These are phyloP conservation scores for Effrenium voratum DNA, from an alignment of 73 alveolate genomes.

Conservation along the genomic window DNA sequence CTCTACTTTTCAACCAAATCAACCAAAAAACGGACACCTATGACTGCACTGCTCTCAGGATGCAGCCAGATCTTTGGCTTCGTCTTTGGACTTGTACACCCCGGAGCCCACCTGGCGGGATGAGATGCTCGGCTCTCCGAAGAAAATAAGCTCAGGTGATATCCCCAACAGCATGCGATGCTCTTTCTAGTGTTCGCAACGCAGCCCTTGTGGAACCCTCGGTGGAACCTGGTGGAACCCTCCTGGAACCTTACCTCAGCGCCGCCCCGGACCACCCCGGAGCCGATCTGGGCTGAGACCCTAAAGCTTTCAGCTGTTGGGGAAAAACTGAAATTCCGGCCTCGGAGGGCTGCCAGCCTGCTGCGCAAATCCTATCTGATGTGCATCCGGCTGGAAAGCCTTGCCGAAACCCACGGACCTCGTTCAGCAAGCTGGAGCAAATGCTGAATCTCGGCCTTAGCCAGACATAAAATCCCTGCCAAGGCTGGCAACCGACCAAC, in stretches of 20 bases:
- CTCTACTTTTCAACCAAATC: too few species aligned
- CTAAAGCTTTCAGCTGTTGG: neutral
- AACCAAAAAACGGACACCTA: too few species aligned
- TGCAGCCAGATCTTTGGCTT: slow-evolving; percentile 64
- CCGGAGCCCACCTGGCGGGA: slow-evolving; percentile 68
- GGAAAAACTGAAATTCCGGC: neutral
- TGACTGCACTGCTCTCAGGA: too few species aligned
- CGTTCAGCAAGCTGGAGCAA: slow-evolving; percentile 26
- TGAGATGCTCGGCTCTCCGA: too few species aligned
- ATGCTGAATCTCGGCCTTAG: slow-evolving; percentile 70
- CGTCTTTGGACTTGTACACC: slow-evolving; percentile 49
- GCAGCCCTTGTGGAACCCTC: neutral
- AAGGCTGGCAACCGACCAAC: neutral
- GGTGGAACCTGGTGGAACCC: too few species aligned
- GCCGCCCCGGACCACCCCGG: neutral
- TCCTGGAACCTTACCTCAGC: too few species aligned
- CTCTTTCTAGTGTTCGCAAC: neutral
- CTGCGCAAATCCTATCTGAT: neutral
- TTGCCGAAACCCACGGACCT: neutral
- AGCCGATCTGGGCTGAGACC: neutral
- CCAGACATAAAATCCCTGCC: neutral
- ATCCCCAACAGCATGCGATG: neutral
- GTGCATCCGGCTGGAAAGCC: neutral
- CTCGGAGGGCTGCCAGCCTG: slow-evolving; percentile 86
- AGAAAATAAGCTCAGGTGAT: too few species aligned